These are phyloP conservation scores for Xylaria sp. DNA, from an alignment of 2,329 filamentous ascomycete genomes.

Conservation along the genomic window DNA sequence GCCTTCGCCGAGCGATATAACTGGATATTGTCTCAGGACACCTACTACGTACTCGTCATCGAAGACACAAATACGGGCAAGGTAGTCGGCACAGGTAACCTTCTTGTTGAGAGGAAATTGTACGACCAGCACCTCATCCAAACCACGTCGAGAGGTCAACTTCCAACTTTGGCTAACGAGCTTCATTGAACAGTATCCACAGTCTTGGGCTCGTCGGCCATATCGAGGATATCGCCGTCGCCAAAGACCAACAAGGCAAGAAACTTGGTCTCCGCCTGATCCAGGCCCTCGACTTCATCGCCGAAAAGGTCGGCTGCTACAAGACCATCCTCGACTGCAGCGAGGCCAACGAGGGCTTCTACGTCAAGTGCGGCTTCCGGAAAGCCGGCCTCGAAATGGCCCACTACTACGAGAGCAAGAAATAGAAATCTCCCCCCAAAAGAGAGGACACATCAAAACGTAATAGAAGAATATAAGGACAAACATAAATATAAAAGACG, in stretches of 20 bases:
- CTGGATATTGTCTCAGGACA: conserved; percentile 75
- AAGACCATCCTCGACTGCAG: conserved; percentile 97
- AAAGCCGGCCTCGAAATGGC: conserved; percentile 95
- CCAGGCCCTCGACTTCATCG: conserved; percentile 88
- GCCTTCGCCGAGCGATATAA: conserved; percentile 81
- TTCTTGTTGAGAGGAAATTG: conserved; percentile 96
- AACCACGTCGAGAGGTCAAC: neutral
- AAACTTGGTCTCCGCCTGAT: conserved; percentile 93
- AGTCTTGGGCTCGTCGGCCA: conserved; percentile 84
- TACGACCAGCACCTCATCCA: conserved; percentile 58
- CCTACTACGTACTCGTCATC: conserved; percentile 87
- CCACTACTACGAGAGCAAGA: conserved; percentile 79
- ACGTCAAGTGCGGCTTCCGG: conserved; percentile 96
- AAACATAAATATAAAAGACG: too few relatives aligned
- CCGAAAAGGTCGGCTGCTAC: conserved; percentile 89
- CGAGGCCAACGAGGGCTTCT: conserved; percentile 96
- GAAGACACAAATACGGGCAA: conserved; percentile 67
- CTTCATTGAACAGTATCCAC: conserved; percentile 75
- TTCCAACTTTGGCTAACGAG: conserved; percentile 18
- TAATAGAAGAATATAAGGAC: neutral
- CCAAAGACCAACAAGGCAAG: conserved; percentile 95
- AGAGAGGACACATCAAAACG: neutral
- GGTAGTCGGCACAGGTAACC: conserved; percentile 87
- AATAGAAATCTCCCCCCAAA: conserved; percentile 32
- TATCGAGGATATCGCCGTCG: conserved; percentile 97